Evolutionary conservation across 2,329 filamentous ascomycete species (phyloP), one percentile per base, ranked within the genome.

Genomic region (Pestalotiopsis sp.): DNA sequence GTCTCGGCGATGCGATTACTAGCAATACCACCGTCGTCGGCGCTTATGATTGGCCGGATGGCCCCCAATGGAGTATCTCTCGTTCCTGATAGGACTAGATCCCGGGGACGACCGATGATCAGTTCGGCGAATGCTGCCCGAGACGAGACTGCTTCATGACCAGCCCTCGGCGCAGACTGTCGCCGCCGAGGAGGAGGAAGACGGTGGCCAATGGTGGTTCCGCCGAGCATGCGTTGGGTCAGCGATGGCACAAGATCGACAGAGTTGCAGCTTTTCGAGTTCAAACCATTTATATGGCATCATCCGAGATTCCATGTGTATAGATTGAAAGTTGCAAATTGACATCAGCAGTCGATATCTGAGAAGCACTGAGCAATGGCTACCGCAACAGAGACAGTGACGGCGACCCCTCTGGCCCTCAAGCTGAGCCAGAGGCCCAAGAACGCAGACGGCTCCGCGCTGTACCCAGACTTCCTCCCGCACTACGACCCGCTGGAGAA

Each of bases 401-500:
- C 59, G 13, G 23, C 60, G 27, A 5, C 31, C 12, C 67, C 61
- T n/a, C 56, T 57, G 41, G 41, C 65, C 25, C 39, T 23, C 23
- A 66, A 68, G 66, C 56, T 62, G 23, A 63, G 38, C n/a, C 66
- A 64, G 23, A 25, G 69, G 62, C 57, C 69, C 14, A 72, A 71
- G 67, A 72, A 72, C 20, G 64, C 61, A 31, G 70, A 71, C 39
- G 69, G 67, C 23, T 70, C 68, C 9, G 66, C 70, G 36, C 65
- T 70, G 23, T 73, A 70, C 36, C 71, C 70, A 11, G 71, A 71
- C 64, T 71, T 69, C 39, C 68, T 73, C 49, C 71, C 71, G 6
- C 71, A 69, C 64, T 73, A 73, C 52, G 71, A 73, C 49, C 70
- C 71, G 1, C 64, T 71, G 13, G 71, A 71, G 59, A 73, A 73